Conservation (phyloP, 768 basidiomycete genomes). For the Leccinum boreale region DNA sequence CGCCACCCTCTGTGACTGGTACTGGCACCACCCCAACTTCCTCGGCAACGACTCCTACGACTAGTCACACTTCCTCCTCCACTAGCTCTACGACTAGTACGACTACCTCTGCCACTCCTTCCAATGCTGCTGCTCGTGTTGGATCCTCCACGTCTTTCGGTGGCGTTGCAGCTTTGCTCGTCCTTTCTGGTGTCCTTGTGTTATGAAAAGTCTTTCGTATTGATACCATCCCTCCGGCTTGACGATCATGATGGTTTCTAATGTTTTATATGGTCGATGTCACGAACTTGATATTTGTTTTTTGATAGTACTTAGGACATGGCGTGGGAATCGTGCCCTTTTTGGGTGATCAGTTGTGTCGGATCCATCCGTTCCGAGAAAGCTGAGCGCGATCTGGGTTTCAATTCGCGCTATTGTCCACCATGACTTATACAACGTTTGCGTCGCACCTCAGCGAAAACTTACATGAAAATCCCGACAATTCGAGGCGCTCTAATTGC, state of each 20-base stretch:
- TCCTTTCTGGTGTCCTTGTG: slow-evolving; percentile 17
- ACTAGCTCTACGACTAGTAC: too few species aligned
- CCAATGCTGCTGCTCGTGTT: slow-evolving; percentile 20
- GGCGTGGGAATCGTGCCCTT: too few species aligned
- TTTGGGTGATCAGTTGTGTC: too few species aligned
- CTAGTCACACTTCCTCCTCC: neutral
- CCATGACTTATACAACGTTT: too few species aligned
- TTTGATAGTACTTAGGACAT: too few species aligned
- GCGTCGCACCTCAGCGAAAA: too few species aligned
- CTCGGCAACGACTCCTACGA: neutral
- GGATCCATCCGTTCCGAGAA: too few species aligned
- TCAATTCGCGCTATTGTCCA: neutral
- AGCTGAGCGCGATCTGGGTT: neutral
- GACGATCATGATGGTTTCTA: slow-evolving; percentile 6
- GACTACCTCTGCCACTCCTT: slow-evolving; percentile 11
- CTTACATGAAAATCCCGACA: neutral
- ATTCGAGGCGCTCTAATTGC: neutral
- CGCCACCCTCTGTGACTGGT: slow-evolving; percentile 32
- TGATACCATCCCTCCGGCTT: slow-evolving; percentile 5
- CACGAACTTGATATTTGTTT: neutral
- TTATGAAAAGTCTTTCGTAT: slow-evolving; percentile 9
- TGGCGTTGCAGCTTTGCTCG: slow-evolving; percentile 18
- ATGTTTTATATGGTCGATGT: slow-evolving; percentile 1
- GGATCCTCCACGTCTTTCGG: slow-evolving; percentile 20
- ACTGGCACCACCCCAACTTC: slow-evolving; percentile 12